Percentiles rank a stretch among this genome's conserved stretches.
Evolutionary conservation across 2,329 filamentous ascomycete species (phyloP).

Genomic region (Colletotrichum falcatum): DNA sequence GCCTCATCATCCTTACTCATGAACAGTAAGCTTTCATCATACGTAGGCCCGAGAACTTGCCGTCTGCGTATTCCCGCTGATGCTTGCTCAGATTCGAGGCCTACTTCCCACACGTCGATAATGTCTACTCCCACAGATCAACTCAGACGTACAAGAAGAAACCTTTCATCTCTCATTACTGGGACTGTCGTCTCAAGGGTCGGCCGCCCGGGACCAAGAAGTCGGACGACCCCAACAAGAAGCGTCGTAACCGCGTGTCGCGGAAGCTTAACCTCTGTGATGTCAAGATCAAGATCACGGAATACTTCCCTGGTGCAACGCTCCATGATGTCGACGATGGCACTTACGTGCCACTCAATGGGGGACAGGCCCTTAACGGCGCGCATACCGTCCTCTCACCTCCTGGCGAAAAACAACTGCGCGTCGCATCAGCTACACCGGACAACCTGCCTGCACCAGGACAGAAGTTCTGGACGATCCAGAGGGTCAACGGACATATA

Average conservation of each 20-base stretch:
- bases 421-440: slow-evolving; percentile 42
- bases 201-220: slow-evolving; percentile 83
- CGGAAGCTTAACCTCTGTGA: slow-evolving; percentile 84
- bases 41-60: background rate
- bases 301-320: slow-evolving; percentile 73
- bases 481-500: slow-evolving; percentile 82
- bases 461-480: slow-evolving; percentile 77
- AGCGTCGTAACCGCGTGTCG: slow-evolving; percentile 82
- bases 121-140: slow-evolving; percentile 86
- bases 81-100: slow-evolving; percentile 73
- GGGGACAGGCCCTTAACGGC: slow-evolving; percentile 38
- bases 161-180: slow-evolving; percentile 86
- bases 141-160: slow-evolving; percentile 86
- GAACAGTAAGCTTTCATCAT: slow-evolving; percentile 69
- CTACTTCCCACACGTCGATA: slow-evolving; percentile 87
- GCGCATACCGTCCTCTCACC: slow-evolving; percentile 42
- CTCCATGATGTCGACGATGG: slow-evolving; percentile 46
- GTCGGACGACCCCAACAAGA: slow-evolving; percentile 83
- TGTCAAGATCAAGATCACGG: slow-evolving; percentile 88
- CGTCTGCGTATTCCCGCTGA: slow-evolving; percentile 35
- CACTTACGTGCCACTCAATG: slow-evolving; percentile 31
- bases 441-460: slow-evolving; percentile 28
- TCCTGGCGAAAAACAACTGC: slow-evolving; percentile 28
- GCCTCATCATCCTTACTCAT: slow-evolving; percentile 77
- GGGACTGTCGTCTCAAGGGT: slow-evolving; percentile 86